Conservation (phyloP, 116 monocot species). For the Dioscorea cayenensis region DNA sequence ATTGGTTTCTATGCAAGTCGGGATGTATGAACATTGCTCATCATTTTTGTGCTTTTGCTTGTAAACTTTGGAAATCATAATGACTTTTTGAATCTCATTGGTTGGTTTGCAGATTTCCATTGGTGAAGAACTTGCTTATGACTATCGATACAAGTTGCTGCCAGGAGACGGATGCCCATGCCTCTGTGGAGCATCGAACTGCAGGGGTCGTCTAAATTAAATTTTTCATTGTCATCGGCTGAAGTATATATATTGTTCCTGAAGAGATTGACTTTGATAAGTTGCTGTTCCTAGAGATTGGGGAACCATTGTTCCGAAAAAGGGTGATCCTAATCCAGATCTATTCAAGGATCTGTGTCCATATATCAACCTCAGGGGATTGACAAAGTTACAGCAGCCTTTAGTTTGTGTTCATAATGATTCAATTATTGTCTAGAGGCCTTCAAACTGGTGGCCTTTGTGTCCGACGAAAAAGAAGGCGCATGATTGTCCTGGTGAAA, state of each 20-base stretch:
- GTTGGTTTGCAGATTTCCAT: constrained; percentile 39
- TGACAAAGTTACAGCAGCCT: not conserved
- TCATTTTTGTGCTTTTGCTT: not conserved
- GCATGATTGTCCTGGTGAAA: not conserved
- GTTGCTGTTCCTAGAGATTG: not conserved
- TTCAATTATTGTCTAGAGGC: not conserved
- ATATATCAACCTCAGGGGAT: not conserved
- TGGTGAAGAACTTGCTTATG: constrained; percentile 82
- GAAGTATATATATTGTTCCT: not conserved
- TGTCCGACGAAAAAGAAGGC: not conserved
- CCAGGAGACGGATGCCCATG: constrained; percentile 54
- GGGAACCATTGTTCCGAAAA: not conserved
- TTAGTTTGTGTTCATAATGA: not conserved
- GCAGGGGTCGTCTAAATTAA: constrained; percentile 66
- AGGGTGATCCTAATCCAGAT: not conserved
- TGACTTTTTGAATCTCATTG: constrained; percentile 1
- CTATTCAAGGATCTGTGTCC: not conserved
- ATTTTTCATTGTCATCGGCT: not conserved
- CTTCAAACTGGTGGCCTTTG: not conserved
- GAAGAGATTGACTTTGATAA: constrained; percentile 2
- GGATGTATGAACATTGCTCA: constrained; percentile 51
- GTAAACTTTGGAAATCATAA: not conserved
- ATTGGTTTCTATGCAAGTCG: constrained; percentile 72
- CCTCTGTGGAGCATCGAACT: constrained; percentile 56
- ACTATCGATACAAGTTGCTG: constrained; percentile 51